A percentile compares a stretch with the other conserved stretches of the same genome.
phyloP scores from a whole-genome alignment of 192 early-diverging fungal genomes.

The Mortierella alpina region DNA sequence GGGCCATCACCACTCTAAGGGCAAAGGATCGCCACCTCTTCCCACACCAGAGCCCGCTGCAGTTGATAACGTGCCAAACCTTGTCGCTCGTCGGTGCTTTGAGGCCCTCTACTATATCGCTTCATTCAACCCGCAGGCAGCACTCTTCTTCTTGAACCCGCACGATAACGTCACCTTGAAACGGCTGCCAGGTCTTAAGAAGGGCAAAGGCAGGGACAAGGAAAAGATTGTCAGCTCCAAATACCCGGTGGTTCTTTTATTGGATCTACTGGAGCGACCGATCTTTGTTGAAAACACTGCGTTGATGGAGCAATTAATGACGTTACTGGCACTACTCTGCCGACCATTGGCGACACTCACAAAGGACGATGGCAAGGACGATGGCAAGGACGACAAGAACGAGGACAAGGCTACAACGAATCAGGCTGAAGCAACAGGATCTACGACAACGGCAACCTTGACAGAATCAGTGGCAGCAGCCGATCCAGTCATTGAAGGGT shows the following conservation, averaged over 20 bases:
- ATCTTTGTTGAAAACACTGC: constrained; percentile 82
- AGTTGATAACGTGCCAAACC: constrained; percentile 80
- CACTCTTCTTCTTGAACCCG: constrained; percentile 82
- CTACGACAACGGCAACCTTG: constrained; percentile 3
- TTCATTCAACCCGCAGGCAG: constrained; percentile 77
- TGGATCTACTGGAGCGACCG: constrained; percentile 86
- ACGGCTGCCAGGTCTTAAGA: constrained; percentile 60
- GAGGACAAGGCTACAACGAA: constrained; percentile 4
- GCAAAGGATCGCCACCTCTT: constrained; percentile 23
- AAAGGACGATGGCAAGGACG: constrained; percentile 62
- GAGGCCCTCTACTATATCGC: constrained; percentile 87
- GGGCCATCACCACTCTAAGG: constrained; percentile 44
- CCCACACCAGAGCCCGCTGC: constrained; percentile 36
- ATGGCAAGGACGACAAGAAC: constrained; percentile 48
- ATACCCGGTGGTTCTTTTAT: constrained; percentile 81
- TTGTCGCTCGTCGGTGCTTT: constrained; percentile 91
- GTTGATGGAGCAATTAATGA: constrained; percentile 91
- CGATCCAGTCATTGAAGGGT: not conserved
- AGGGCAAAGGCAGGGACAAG: constrained; percentile 79
- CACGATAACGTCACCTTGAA: constrained; percentile 68
- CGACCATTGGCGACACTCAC: constrained; percentile 77
- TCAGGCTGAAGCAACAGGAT: not conserved
- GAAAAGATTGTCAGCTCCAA: constrained; percentile 62
- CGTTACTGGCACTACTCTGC: constrained; percentile 82
- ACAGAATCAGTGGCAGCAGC: not conserved